Percentiles rank a stretch among this genome's conserved stretches.
These are phyloP conservation scores for Leccinum solheimii DNA, from an alignment of 1,284 basidiomycete genomes.

Conservation along the genomic window DNA sequence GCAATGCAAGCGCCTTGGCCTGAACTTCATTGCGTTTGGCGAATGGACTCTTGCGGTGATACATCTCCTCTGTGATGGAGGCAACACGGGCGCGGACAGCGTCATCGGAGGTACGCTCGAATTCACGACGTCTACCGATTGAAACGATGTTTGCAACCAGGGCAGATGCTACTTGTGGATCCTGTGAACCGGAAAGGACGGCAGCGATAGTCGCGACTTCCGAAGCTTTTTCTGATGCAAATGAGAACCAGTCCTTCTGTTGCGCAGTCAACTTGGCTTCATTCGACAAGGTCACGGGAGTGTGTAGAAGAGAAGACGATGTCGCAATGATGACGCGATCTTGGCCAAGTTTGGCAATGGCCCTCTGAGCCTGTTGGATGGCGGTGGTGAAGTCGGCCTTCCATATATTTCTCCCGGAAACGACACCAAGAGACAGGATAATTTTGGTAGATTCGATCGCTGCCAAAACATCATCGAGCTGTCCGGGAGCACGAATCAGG, in stretches of 20 bases:
- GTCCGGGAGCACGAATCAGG: slow-evolving; percentile 89
- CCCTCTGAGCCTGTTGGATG: slow-evolving; percentile 84
- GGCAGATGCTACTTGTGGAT: slow-evolving; percentile 64
- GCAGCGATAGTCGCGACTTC: slow-evolving; percentile 91
- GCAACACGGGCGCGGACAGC: slow-evolving; percentile 95
- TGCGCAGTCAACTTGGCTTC: slow-evolving; percentile 91
- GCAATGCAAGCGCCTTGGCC: slow-evolving; percentile 86
- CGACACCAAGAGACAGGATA: slow-evolving; percentile 90
- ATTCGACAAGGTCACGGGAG: slow-evolving; percentile 90
- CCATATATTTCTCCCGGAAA: slow-evolving; percentile 99
- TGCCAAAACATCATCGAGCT: slow-evolving; percentile 83
- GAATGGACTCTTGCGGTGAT: slow-evolving; percentile 92
- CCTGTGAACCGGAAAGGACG: slow-evolving; percentile 80
- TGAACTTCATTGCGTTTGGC: slow-evolving; percentile 87
- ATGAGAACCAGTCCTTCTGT: slow-evolving; percentile 99
- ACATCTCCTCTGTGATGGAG: slow-evolving; percentile 85
- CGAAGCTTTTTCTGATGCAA: slow-evolving; percentile 94
- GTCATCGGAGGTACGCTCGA: slow-evolving; percentile 94
- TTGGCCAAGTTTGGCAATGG: slow-evolving; percentile 76
- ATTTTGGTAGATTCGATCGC: slow-evolving; percentile 85
- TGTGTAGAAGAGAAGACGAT: slow-evolving; percentile 98
- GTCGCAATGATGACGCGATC: slow-evolving; percentile 94
- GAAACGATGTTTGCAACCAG: slow-evolving; percentile 89
- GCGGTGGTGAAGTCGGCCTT: slow-evolving; percentile 93
- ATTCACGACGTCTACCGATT: slow-evolving; percentile 94